Evolutionary conservation across 2,329 filamentous ascomycete genomes (phyloP).

Genomic region (Aureobasidium sp.): DNA sequence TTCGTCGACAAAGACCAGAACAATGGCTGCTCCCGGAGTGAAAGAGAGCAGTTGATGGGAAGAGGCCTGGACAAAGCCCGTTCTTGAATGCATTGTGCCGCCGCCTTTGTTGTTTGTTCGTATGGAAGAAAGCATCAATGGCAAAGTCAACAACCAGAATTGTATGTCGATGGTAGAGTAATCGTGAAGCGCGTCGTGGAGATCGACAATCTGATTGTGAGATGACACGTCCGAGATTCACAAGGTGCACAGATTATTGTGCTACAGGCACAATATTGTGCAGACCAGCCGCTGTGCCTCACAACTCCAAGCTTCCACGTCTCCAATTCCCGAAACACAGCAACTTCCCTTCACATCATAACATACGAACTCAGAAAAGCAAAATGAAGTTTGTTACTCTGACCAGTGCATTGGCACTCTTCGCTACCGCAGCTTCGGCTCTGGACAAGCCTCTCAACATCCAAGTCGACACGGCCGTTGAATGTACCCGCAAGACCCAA

Average conservation of each 20-base stretch:
- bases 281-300: neutral
- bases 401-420: conserved; percentile 31
- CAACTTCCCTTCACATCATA: neutral
- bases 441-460: conserved; percentile 59
- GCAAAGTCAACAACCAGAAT: too few relatives aligned
- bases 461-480: conserved; percentile 62
- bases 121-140: too few relatives aligned
- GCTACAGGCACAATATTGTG: neutral
- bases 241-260: too few relatives aligned
- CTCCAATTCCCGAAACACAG: neutral
- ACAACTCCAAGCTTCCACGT: neutral
- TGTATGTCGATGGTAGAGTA: too few relatives aligned
- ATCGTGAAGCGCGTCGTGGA: too few relatives aligned
- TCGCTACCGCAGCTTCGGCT: conserved; percentile 40
- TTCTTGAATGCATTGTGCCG: too few relatives aligned
- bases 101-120: too few relatives aligned
- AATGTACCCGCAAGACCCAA: conserved; percentile 65
- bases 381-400: conserved; percentile 7
- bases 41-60: neutral
- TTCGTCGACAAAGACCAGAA: neutral
- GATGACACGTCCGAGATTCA: too few relatives aligned
- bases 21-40: neutral
- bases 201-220: too few relatives aligned
- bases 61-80: neutral
- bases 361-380: neutral